phyloP scores from a whole-genome alignment of 2,329 filamentous ascomycete species.

The Fusarium cyanostomum region DNA sequence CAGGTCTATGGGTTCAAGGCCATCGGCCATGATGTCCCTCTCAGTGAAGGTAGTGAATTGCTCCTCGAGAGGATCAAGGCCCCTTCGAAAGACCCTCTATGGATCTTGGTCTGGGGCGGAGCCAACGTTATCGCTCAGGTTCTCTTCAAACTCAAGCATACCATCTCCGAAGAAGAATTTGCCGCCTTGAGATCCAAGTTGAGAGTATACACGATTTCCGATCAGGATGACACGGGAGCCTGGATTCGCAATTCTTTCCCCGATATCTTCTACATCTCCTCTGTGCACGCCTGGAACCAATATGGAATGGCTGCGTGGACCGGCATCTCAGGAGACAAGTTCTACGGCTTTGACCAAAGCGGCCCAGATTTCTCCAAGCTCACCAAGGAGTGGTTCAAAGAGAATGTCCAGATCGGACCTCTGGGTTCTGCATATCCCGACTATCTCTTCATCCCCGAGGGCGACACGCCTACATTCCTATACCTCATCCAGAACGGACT shows the following conservation, averaged over 20 bases:
- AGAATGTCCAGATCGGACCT: slow-evolving; percentile 61
- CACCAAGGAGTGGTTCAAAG: slow-evolving; percentile 60
- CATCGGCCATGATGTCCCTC: slow-evolving; percentile 43
- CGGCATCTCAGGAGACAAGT: slow-evolving; percentile 59
- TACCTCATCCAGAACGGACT: slow-evolving; percentile 50
- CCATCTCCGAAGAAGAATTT: slow-evolving; percentile 44
- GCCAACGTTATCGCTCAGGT: slow-evolving; percentile 62
- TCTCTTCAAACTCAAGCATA: slow-evolving; percentile 49
- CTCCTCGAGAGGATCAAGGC: slow-evolving; percentile 48
- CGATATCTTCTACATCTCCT: slow-evolving; percentile 64
- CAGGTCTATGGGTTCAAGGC: slow-evolving; percentile 49
- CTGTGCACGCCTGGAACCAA: slow-evolving; percentile 64
- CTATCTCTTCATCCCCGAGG: slow-evolving; percentile 61
- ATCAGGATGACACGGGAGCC: slow-evolving; percentile 65
- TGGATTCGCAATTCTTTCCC: slow-evolving; percentile 66
- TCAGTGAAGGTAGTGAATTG: slow-evolving; percentile 53
- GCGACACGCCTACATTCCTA: slow-evolving; percentile 61
- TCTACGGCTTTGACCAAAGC: slow-evolving; percentile 39
- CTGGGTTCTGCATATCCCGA: slow-evolving; percentile 58
- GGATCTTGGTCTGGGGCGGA: slow-evolving; percentile 64
- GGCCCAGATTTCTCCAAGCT: slow-evolving; percentile 57
- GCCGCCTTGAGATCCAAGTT: slow-evolving; percentile 53
- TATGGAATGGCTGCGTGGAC: slow-evolving; percentile 65
- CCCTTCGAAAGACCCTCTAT: slow-evolving; percentile 53
- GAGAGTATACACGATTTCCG: slow-evolving; percentile 65